A percentile compares a stretch with the other conserved stretches of the same genome.
phyloP scores from a whole-genome alignment of 2,329 filamentous ascomycete species.

The Ophiostoma himal-ulmi region DNA sequence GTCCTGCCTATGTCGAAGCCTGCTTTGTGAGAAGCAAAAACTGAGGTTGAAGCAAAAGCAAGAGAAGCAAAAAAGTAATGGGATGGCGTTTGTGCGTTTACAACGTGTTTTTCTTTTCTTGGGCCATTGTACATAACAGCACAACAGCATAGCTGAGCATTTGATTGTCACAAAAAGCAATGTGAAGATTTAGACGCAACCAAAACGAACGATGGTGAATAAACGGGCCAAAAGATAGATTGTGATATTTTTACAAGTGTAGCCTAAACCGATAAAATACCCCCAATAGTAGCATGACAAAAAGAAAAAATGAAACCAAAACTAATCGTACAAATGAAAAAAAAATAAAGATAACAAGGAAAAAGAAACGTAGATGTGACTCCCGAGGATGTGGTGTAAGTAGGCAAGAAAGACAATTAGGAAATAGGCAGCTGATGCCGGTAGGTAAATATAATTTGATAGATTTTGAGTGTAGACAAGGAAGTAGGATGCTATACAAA shows the following conservation, averaged over 20 bases:
- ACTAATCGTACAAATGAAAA: conserved; percentile 20
- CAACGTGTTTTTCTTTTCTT: background rate
- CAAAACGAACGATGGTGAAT: background rate
- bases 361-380: background rate
- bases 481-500: background rate
- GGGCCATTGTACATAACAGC: conserved; percentile 2
- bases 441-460: background rate
- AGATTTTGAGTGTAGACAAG: background rate
- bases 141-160: conserved; percentile 2
- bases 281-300: conserved; percentile 3
- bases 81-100: conserved; percentile 12
- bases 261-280: background rate
- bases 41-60: background rate
- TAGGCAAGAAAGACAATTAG: background rate
- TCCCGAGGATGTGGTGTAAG: conserved; percentile 1
- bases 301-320: conserved; percentile 4
- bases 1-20: conserved; percentile 85
- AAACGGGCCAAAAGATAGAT: background rate
- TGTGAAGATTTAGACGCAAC: background rate
- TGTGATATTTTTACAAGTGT: conserved; percentile 8
- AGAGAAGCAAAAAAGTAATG: background rate
- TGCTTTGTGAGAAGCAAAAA: conserved; percentile 27
- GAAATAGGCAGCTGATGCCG: conserved; percentile 13
- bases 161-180: background rate
- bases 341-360: background rate